phyloP scores from a whole-genome alignment of 169 alveolate genomes.

The Babesia ovata region DNA sequence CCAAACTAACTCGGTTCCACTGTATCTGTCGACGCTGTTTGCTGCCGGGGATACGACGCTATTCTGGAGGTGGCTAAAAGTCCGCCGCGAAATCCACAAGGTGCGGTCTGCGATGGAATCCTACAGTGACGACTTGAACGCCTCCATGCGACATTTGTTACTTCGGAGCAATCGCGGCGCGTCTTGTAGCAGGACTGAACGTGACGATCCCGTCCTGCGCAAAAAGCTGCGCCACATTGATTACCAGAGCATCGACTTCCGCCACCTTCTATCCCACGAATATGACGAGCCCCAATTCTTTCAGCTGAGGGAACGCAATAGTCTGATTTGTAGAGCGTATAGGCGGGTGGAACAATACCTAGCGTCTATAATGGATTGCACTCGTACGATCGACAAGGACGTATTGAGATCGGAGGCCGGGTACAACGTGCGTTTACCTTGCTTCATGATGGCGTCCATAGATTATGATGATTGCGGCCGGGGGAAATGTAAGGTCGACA shows the following conservation, averaged over 20 bases:
- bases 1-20: slow-evolving; percentile 62
- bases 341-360: slow-evolving; percentile 1
- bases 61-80: slow-evolving; percentile 69
- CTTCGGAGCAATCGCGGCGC: background rate
- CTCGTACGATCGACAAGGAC: background rate
- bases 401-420: background rate
- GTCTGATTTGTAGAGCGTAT: slow-evolving; percentile 1
- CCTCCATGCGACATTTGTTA: background rate
- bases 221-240: slow-evolving; percentile 12
- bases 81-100: slow-evolving; percentile 43
- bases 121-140: slow-evolving; percentile 21
- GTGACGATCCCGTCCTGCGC: background rate
- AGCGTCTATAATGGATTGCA: slow-evolving; percentile 11
- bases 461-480: slow-evolving; percentile 17
- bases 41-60: slow-evolving; percentile 54
- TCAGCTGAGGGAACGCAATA: background rate
- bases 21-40: slow-evolving; percentile 55
- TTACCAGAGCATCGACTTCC: slow-evolving; percentile 6
- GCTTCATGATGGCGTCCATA: slow-evolving; percentile 43
- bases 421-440: slow-evolving; percentile 9
- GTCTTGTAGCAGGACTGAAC: background rate
- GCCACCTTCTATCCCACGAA: slow-evolving; percentile 20
- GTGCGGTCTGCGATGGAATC: slow-evolving; percentile 19
- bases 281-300: slow-evolving; percentile 27
- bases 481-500: slow-evolving; percentile 24